Conservation (phyloP, 371 early-diverging fungal genomes). For the Nematocida parisii region DNA sequence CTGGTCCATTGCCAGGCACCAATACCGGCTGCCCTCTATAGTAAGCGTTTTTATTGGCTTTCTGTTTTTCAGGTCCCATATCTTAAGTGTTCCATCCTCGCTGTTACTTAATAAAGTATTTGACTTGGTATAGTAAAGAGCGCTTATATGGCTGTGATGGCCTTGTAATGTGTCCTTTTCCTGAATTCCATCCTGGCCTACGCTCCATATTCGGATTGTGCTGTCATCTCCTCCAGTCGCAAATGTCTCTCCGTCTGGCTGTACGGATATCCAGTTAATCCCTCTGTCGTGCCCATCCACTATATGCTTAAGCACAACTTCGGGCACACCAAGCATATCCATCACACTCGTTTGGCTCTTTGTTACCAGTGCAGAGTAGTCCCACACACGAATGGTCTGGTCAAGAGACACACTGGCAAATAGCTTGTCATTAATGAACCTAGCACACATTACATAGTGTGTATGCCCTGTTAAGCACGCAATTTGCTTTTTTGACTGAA, state of each 20-base stretch:
- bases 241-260: conserved; percentile 83
- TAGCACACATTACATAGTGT: conserved; percentile 98
- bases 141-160: conserved; percentile 92
- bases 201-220: conserved; percentile 92
- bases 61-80: conserved; percentile 89
- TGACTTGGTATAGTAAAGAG: conserved; percentile 85
- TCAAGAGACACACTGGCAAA: conserved; percentile 92
- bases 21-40: conserved; percentile 85
- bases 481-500: conserved; percentile 93
- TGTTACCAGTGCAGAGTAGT: conserved; percentile 77
- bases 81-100: conserved; percentile 90
- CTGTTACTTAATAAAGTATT: conserved; percentile 79
- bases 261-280: conserved; percentile 92
- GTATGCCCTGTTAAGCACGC: conserved; percentile 93
- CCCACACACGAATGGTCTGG: conserved; percentile 96
- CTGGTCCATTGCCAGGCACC: conserved; percentile 84
- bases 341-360: conserved; percentile 74
- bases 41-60: conserved; percentile 76
- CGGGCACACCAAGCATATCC: conserved; percentile 82
- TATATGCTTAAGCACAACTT: conserved; percentile 89
- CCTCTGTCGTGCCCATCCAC: conserved; percentile 96
- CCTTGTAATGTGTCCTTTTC: conserved; percentile 93
- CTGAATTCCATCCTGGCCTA: conserved; percentile 88
- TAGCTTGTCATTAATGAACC: conserved; percentile 93
- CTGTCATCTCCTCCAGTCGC: conserved; percentile 94